Evolutionary conservation across 768 basidiomycete genomes (phyloP).

Genomic region (Serendipita indica): DNA sequence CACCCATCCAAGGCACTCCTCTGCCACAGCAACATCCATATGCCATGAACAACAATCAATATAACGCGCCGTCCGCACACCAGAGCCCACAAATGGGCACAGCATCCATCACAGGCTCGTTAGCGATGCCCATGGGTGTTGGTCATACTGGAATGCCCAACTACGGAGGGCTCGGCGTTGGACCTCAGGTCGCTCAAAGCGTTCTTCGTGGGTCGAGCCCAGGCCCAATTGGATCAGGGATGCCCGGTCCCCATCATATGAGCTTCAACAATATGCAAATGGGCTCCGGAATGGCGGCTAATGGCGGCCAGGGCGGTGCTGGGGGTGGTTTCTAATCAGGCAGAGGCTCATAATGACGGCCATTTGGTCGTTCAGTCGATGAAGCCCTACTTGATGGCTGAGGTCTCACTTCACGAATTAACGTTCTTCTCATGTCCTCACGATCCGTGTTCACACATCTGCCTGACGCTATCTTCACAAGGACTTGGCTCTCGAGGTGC

Average conservation of each 20-base stretch:
- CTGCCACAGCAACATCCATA: not conserved
- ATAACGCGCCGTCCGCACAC: not conserved
- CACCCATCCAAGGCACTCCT: not conserved
- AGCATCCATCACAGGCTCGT: no score
- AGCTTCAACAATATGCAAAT: not conserved
- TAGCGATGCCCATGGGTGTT: not conserved
- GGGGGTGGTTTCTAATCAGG: not conserved
- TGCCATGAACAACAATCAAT: not conserved
- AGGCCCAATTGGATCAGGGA: not conserved
- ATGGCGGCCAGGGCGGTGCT: not conserved
- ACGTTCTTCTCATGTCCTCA: not conserved
- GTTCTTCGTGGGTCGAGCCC: constrained; percentile 1
- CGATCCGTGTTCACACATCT: not conserved
- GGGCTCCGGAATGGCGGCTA: not conserved
- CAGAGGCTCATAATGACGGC: not conserved
- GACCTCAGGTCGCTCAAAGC: not conserved
- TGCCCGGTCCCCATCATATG: not conserved
- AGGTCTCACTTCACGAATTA: not conserved
- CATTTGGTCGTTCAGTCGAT: no score
- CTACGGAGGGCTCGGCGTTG: not conserved
- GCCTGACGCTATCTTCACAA: no score
- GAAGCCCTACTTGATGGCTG: not conserved
- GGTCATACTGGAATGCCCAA: not conserved
- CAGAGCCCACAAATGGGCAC: not conserved
- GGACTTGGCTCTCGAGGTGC: not conserved